phyloP scores from a whole-genome alignment of 176 grass and related monocot genomes.

The Oryza punctata region DNA sequence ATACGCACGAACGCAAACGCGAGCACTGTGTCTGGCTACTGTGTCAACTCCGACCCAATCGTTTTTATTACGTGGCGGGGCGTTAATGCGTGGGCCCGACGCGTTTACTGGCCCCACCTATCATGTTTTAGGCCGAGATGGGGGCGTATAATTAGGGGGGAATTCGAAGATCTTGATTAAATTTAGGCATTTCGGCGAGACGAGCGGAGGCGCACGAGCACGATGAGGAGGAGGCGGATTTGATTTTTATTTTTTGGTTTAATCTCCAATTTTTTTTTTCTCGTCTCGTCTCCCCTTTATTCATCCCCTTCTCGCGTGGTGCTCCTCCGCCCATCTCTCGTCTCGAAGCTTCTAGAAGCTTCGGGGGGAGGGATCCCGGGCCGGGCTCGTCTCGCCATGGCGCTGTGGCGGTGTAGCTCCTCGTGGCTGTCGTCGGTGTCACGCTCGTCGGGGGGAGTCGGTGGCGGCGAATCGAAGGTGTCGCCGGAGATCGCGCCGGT shows the following conservation, averaged over 20 bases:
- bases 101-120: neutral
- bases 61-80: neutral
- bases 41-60: neutral
- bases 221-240: neutral
- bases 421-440: slow-evolving; percentile 56
- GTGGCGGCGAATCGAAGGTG: slow-evolving; percentile 48
- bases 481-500: slow-evolving; percentile 48
- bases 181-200: slow-evolving; percentile 3
- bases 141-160: slow-evolving; percentile 1
- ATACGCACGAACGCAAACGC: neutral
- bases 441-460: slow-evolving; percentile 38
- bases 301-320: neutral
- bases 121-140: neutral
- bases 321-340: neutral
- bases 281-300: slow-evolving; percentile 1
- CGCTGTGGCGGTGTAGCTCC: slow-evolving; percentile 54
- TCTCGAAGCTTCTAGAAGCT: slow-evolving; percentile 35
- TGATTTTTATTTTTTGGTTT: neutral
- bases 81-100: neutral
- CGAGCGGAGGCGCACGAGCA: neutral
- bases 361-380: neutral
- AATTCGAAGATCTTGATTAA: slow-evolving; percentile 13
- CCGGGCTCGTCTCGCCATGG: neutral
- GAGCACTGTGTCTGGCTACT: neutral
- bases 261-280: neutral